Percentiles rank a stretch among this genome's conserved stretches.
phyloP scores from a whole-genome alignment of 2,329 filamentous ascomycete genomes.

The Hypoxylon sp. region DNA sequence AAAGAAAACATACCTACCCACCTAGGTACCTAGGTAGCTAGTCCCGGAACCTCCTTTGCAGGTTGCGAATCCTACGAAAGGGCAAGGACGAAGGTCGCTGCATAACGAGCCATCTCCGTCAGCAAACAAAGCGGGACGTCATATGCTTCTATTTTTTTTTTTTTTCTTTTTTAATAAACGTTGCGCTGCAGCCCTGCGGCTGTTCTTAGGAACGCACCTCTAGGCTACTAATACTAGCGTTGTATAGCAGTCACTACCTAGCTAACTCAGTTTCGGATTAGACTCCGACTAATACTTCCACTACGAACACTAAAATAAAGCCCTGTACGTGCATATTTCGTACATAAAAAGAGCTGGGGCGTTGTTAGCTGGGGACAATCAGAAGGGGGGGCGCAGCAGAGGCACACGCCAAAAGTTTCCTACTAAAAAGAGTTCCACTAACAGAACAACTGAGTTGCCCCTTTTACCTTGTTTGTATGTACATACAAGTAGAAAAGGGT shows the following conservation, averaged over 20 bases:
- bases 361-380: slow-evolving; percentile 1
- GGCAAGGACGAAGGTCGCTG: slow-evolving; percentile 3
- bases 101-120: background rate
- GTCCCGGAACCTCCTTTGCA: too few species aligned
- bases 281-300: background rate
- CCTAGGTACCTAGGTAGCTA: too few species aligned
- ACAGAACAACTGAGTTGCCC: background rate
- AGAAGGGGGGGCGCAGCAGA: slow-evolving; percentile 13
- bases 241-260: background rate
- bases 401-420: background rate
- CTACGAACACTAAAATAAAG: background rate
- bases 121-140: slow-evolving; percentile 23
- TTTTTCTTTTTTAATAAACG: slow-evolving; percentile 27
- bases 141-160: slow-evolving; percentile 38
- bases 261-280: background rate
- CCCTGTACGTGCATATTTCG: background rate
- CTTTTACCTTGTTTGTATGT: background rate
- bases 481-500: background rate
- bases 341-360: background rate
- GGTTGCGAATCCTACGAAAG: slow-evolving; percentile 16
- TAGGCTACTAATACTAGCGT: slow-evolving; percentile 17
- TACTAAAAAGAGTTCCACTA: background rate
- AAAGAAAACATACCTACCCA: background rate
- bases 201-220: slow-evolving; percentile 14
- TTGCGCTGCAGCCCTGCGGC: slow-evolving; percentile 32